Conservation (phyloP, 345 rosid genomes). For the Moricandia arvensis region DNA sequence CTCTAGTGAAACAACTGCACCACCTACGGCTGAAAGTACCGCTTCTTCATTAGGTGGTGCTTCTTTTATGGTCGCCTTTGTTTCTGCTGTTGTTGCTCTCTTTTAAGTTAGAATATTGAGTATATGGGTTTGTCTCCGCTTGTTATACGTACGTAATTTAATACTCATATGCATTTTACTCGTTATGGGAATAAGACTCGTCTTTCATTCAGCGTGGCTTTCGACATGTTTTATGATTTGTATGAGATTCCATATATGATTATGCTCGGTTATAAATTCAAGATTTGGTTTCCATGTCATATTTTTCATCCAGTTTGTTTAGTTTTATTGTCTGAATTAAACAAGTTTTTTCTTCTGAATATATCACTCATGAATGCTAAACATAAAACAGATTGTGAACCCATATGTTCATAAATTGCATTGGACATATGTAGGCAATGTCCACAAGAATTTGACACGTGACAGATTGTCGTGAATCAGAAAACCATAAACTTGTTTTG, state of each 20-base stretch:
- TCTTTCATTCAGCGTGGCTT: neutral
- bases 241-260: neutral
- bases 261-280: neutral
- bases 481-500: constrained; percentile 5
- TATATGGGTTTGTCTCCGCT: constrained; percentile 16
- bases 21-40: constrained; percentile 12
- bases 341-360: neutral
- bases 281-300: neutral
- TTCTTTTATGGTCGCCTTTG: constrained; percentile 23
- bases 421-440: neutral
- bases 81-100: constrained; percentile 33
- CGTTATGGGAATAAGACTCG: neutral
- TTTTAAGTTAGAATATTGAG: constrained; percentile 23
- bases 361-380: neutral
- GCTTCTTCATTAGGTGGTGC: constrained; percentile 30
- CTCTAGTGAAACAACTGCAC: constrained; percentile 22
- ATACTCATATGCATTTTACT: neutral
- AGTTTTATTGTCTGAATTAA: neutral
- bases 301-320: neutral
- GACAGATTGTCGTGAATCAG: constrained; percentile 14
- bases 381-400: neutral
- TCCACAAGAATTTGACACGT: constrained; percentile 32
- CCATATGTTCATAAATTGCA: neutral
- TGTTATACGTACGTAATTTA: neutral
- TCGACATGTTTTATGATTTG: neutral